Evolutionary conservation across 2,329 filamentous ascomycete genomes (phyloP), one percentile per base, ranked within the genome.

Genomic region (Ophiognomonia clavigignenti-juglandacearum): DNA sequence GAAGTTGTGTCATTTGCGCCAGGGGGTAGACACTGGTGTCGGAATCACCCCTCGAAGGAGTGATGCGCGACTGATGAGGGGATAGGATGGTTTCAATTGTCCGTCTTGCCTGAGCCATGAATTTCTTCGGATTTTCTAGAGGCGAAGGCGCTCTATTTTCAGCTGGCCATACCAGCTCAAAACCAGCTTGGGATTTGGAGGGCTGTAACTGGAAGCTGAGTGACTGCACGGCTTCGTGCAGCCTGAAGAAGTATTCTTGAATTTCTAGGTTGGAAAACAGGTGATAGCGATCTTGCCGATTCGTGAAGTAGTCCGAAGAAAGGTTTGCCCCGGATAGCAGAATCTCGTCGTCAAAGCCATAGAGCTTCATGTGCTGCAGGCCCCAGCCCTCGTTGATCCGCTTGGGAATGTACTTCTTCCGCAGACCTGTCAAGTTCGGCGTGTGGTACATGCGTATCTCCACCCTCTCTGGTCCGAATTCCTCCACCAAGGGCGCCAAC

Each of bases 301-400:
- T 93, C 32, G 90, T 96, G 59, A 98, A 98, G 67, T 98, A 98
- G 61, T 98, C 92, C 36, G 77, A 80, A 0, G 89, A 96, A 6
- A 98, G 71, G 57, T 98, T 98, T 14, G 93, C 93, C 7, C 90
- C 91, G 7, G 91, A 95, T 58, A 98, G 80, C 54, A 98, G 92
- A 48, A 98, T 86, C 64, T 96, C 90, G 60, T 98, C 90, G 58
- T 98, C 93, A 19, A 96, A 73, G 0, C 93, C 93, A 58, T 98
- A 98, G 0, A 98, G 74, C 74, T 98, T 98, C 92, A 98, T 98
- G 62, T 98, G 93, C 63, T 98, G 93, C 52, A 98, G 69, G 1
- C 93, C 93, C 93, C 93, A 98, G 16, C 93, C 93, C 68, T 98
- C 93, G 57, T 98, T 98, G 63, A 98, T 92, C 18, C 93, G 78